Base-by-base conservation (phyloP, 805 yeast species). In the Torulaspora maleeae region DNA sequence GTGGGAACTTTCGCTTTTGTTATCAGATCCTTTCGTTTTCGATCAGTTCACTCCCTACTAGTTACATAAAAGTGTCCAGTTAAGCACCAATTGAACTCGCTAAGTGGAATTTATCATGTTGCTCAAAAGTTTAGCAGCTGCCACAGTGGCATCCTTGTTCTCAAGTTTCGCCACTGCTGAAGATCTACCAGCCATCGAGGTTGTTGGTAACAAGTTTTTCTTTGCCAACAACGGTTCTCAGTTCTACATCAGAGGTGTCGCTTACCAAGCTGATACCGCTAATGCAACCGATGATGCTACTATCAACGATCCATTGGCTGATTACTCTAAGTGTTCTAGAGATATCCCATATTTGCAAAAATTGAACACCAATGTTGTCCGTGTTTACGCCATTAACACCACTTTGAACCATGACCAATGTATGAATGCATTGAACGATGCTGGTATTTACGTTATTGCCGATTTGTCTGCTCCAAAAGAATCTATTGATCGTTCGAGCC, bases 361-460 rank as follows among this genome's bases (percentile, higher is more conserved):
- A 41, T 68, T 83, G 49, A 68, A 73, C 56, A 83, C 90, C 49
- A 85, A 85, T 61, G 82, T 80, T 46, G 71, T 85, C 54, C 76
- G 91, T 71, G 89, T 85, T 28, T 85, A 85, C 61, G 88, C 91
- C 36, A 68, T 85, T 44, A 78, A 85, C 70, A 70, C 75, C n/a
- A 59, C 76, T 33, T 57, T 70, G 50, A 86, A 83, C 64, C 93
- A 85, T 67, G 64, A 76, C 42, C 75, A 73, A 41, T 85, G 93
- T 75, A 80, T 85, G 88, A 40, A 68, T 27, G 66, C 78, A 54
- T 71, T 85, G 55, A 71, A 73, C 50, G 86, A 81, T 43, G 89
- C 89, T 36, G 90, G 88, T 55, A 85, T 85, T 61, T 85, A 85
- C 56, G 82, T 85, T 41, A 77, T 85, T 71, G 89, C 90, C 36